Evolutionary conservation across 2,329 filamentous ascomycete genomes (phyloP), one percentile per base, ranked within the genome.

Genomic region (Aspergillus versicolor): DNA sequence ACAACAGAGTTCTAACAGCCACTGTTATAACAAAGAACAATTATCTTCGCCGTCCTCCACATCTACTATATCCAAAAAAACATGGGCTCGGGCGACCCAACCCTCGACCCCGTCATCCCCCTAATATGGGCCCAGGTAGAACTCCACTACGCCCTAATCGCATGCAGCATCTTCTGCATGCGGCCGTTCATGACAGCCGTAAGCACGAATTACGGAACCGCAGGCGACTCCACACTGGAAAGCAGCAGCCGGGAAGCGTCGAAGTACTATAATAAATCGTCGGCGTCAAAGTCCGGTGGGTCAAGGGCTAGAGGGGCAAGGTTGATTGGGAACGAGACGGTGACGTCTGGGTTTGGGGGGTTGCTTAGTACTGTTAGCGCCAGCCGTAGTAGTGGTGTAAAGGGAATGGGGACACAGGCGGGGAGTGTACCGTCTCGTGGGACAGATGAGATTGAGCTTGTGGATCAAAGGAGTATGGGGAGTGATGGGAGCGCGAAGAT

Each of bases 71-170:
- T 75, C 6, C 61, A 67, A 24, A 57, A 62, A 32, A 61, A 65
- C 38, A 67, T 70, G 6, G 60, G 67, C 38, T 69, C 67, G 21
- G 61, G 64, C 17, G 70, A 78, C 54, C 69, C 73, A n/a, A 70
- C 71, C 17, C 66, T 75, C 45, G 63, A 70, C 17, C 68, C 68
- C 19, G 65, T 73, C 48, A 55, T 63, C 40, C 67, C 75, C 34
- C 66, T 70, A 7, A 63, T 73, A 49, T 76, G 72, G 72, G 65
- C 69, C 22, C 73, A 75, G 59, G 69, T 68, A 22, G 65, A 74
- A 58, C 61, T 75, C 9, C 60, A 70, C 58, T 75, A 72, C 52
- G 65, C 70, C 48, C 66, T 75, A 7, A 65, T 74, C 24, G 69
- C 72, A 13, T 74, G 72, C 62, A 74, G 72, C 11, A 64, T 72